Evolutionary conservation across 352 stramenopile genomes (phyloP).

Genomic region (Phytophthora vignae): DNA sequence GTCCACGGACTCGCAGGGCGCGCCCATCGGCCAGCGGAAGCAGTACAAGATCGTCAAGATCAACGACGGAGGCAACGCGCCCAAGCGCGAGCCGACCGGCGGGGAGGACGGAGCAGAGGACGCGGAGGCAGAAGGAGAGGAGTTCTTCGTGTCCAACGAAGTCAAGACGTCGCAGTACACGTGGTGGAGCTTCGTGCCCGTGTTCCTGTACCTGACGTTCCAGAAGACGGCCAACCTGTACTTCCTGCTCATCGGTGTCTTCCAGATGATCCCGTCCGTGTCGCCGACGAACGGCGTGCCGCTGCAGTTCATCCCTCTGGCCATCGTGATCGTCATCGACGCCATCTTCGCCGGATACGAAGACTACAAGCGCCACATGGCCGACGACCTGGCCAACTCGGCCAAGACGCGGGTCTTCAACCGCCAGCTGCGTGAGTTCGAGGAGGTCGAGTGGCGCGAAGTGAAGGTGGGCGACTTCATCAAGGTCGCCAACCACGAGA

Average conservation of each 20-base stretch:
- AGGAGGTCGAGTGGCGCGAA: constrained; percentile 86
- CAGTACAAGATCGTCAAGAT: constrained; percentile 83
- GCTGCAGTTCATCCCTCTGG: constrained; percentile 84
- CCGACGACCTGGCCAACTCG: constrained; percentile 80
- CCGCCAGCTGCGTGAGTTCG: constrained; percentile 82
- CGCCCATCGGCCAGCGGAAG: constrained; percentile 27
- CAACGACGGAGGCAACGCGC: constrained; percentile 57
- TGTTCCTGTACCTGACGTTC: constrained; percentile 90
- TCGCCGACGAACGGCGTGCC: constrained; percentile 84
- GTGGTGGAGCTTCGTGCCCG: constrained; percentile 89
- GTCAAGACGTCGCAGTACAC: constrained; percentile 90
- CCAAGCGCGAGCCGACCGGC: constrained; percentile 21
- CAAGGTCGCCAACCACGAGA: constrained; percentile 87
- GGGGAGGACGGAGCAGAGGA: constrained; percentile 21
- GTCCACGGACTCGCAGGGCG: constrained; percentile 61
- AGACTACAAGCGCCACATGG: constrained; percentile 86
- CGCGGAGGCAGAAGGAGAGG: constrained; percentile 30
- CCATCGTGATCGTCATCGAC: constrained; percentile 87
- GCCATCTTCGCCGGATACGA: constrained; percentile 85
- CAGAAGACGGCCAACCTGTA: constrained; percentile 91
- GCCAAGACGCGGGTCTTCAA: constrained; percentile 76
- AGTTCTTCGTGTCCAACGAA: constrained; percentile 77
- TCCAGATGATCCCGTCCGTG: constrained; percentile 87
- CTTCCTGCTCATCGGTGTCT: constrained; percentile 90
- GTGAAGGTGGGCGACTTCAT: constrained; percentile 84